Evolutionary conservation across 2,329 filamentous ascomycete genomes (phyloP).

Genomic region (Apiospora rasikravindrae): DNA sequence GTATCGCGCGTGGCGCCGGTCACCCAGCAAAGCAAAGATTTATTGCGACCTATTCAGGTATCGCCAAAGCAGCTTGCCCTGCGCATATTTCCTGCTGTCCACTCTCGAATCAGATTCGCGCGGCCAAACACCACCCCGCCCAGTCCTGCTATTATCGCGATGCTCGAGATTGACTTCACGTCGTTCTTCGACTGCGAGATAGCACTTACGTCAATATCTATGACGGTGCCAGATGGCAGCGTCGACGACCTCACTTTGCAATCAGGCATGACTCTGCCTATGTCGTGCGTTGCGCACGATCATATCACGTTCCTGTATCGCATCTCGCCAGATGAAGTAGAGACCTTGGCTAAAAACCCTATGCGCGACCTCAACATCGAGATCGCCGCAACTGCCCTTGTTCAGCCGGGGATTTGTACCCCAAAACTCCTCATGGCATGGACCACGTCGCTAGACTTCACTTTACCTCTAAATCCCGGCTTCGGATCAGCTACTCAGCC

Average conservation of each 20-base stretch:
- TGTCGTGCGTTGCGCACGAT: constrained; percentile 72
- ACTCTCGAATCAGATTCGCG: constrained; percentile 75
- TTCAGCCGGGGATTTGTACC: constrained; percentile 61
- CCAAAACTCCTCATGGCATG: constrained; percentile 70
- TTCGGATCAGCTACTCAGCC: constrained; percentile 62
- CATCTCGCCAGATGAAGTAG: constrained; percentile 58
- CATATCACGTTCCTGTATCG: constrained; percentile 78
- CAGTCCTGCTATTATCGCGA: constrained; percentile 67
- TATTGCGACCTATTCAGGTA: constrained; percentile 67
- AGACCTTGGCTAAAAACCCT: constrained; percentile 50
- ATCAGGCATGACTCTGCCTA: constrained; percentile 57
- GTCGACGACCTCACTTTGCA: constrained; percentile 63
- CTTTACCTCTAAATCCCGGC: constrained; percentile 66
- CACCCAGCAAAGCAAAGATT: constrained; percentile 63
- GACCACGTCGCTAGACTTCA: constrained; percentile 73
- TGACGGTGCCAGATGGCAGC: constrained; percentile 62
- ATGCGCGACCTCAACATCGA: constrained; percentile 62
- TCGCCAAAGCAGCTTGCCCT: constrained; percentile 64
- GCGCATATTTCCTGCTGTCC: constrained; percentile 70
- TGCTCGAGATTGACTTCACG: constrained; percentile 77
- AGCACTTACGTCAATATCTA: constrained; percentile 62
- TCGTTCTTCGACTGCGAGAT: constrained; percentile 71
- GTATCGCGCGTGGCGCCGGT: constrained; percentile 77
- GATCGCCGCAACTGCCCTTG: constrained; percentile 63
- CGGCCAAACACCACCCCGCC: constrained; percentile 64